These are phyloP conservation scores for Pythium sukuiense DNA, from an alignment of 352 stramenopile species.

Conservation along the genomic window DNA sequence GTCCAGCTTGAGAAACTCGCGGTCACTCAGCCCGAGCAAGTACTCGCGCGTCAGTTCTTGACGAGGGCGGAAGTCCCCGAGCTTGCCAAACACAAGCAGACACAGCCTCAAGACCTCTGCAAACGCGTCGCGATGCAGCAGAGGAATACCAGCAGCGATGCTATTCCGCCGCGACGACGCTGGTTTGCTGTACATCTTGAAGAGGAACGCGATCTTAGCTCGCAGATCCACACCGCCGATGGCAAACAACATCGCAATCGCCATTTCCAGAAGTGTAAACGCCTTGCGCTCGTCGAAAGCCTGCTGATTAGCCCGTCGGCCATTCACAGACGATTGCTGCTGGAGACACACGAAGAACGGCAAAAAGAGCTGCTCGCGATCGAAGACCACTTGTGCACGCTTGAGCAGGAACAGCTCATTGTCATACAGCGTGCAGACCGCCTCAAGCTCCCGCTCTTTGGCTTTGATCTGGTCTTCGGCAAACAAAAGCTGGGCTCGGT, in stretches of 20 bases:
- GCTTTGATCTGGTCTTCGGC: conserved; percentile 71
- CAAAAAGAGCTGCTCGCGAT: conserved; percentile 66
- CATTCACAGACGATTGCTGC: neutral
- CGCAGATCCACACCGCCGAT: conserved; percentile 40
- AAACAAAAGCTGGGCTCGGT: conserved; percentile 69
- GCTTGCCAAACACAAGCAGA: conserved; percentile 46
- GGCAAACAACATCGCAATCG: conserved; percentile 55
- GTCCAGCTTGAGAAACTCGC: conserved; percentile 67
- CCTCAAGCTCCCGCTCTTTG: conserved; percentile 59
- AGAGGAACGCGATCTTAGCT: conserved; percentile 76
- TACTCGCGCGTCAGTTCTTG: conserved; percentile 39
- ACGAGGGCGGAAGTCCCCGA: conserved; percentile 56
- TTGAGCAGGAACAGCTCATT: conserved; percentile 76
- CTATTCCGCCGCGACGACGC: conserved; percentile 11
- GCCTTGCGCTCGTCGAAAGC: conserved; percentile 2
- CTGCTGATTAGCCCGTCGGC: neutral
- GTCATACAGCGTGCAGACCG: conserved; percentile 48
- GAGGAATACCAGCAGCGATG: conserved; percentile 29
- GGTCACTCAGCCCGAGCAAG: conserved; percentile 45
- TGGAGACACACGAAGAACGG: conserved; percentile 57
- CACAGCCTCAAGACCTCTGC: conserved; percentile 54
- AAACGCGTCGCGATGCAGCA: conserved; percentile 47
- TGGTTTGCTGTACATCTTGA: conserved; percentile 59
- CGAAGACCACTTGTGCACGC: conserved; percentile 51
- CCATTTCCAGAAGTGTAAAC: conserved; percentile 44